phyloP scores from a whole-genome alignment of 176 grass and related monocot genomes.

The Hyparrhenia diplandra region DNA sequence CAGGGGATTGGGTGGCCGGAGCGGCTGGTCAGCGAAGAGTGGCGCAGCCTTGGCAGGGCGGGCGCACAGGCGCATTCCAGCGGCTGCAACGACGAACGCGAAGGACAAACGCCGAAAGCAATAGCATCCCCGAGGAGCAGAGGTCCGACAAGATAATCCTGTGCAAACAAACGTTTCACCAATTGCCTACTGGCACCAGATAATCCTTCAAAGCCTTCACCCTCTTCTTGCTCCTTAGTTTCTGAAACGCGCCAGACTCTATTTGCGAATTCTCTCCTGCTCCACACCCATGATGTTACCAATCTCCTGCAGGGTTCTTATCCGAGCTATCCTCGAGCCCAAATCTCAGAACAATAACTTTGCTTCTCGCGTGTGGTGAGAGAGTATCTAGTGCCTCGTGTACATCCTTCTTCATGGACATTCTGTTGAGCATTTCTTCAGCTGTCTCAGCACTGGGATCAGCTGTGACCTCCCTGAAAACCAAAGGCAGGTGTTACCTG shows the following conservation, averaged over 20 bases:
- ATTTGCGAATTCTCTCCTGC: constrained; percentile 90
- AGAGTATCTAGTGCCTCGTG: constrained; percentile 56
- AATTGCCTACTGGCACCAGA: constrained; percentile 48
- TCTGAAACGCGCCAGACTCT: constrained; percentile 60
- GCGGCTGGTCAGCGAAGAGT: no score
- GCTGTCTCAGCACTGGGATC: constrained; percentile 68
- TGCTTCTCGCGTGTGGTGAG: constrained; percentile 55
- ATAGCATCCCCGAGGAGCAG: no score
- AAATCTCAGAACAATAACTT: constrained; percentile 64
- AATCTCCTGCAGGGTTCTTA: constrained; percentile 87
- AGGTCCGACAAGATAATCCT: neutral
- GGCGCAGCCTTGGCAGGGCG: no score
- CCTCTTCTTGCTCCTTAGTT: constrained; percentile 57
- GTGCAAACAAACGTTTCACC: constrained; percentile 29
- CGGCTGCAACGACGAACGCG: no score
- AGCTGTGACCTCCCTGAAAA: constrained; percentile 82
- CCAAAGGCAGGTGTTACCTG: neutral
- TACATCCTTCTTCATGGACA: constrained; percentile 67
- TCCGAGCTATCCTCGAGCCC: constrained; percentile 65
- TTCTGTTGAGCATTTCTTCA: constrained; percentile 71
- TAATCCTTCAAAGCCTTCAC: constrained; percentile 48
- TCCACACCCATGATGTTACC: constrained; percentile 72
- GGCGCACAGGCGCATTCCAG: no score
- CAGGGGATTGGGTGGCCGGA: no score
- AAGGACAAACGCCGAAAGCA: no score